A percentile compares a stretch with the other conserved stretches of the same genome.
Conservation (phyloP, 441 rosid genomes). For the Euphorbia corollata region DNA sequence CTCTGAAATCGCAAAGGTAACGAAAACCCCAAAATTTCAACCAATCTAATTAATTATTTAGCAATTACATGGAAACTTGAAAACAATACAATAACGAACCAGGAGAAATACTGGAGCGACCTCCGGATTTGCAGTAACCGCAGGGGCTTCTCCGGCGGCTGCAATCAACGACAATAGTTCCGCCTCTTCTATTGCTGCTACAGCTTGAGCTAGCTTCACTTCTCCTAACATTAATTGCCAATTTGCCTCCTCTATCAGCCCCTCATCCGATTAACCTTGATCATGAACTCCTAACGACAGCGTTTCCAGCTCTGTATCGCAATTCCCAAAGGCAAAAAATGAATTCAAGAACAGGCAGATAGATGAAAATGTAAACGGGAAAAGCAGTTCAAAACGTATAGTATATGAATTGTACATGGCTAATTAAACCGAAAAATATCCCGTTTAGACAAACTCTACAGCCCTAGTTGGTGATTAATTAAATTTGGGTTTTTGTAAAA, state of each 20-base stretch:
- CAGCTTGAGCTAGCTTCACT: slow-evolving; percentile 59
- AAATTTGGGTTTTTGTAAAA: too few species aligned
- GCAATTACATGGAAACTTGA: background rate
- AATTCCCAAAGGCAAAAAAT: background rate
- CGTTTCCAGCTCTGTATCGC: background rate
- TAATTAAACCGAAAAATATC: too few species aligned
- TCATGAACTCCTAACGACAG: background rate
- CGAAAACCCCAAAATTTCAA: background rate
- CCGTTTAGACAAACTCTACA: too few species aligned
- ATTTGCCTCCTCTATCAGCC: slow-evolving; percentile 3
- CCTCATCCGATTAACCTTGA: background rate
- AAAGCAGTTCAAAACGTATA: too few species aligned
- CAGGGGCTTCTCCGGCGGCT: slow-evolving; percentile 52
- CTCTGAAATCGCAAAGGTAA: background rate
- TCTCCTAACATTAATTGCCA: slow-evolving; percentile 31
- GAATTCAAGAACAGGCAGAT: background rate
- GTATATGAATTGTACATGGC: too few species aligned
- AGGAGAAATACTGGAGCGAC: slow-evolving; percentile 49
- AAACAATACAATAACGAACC: slow-evolving; percentile 37
- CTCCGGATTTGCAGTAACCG: slow-evolving; percentile 66
- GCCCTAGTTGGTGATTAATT: too few species aligned
- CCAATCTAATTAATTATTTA: background rate
- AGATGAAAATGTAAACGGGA: too few species aligned
- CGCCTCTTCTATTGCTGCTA: slow-evolving; percentile 35
- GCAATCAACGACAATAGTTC: slow-evolving; percentile 56